Base-by-base conservation (phyloP, 176 grass and related monocot species). In the Oryza longistaminata region DNA sequence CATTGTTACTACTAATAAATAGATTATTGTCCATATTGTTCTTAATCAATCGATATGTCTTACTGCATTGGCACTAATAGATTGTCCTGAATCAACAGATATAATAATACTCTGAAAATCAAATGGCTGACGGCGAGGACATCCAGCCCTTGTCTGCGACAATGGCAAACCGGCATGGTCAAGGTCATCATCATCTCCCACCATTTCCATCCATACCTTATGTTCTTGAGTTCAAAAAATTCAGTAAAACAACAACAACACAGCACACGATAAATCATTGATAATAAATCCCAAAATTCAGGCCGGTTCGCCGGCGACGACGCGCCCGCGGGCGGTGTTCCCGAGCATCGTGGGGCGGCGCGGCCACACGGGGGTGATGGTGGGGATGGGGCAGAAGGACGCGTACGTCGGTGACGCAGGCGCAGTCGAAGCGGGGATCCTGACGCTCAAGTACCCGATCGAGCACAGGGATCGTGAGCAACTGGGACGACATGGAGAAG, bases 131-230 rank as follows among this genome's bases (percentile, higher is more conserved):
- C 26, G 87, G 87, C 4, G 87, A 89, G 70, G 87, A 89, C 71
- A 85, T 89, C 87, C 87, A 89, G 77, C 88, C 82, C 82, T 89
- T 76, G 82, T 89, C 8, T 89, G 82, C 12, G 88, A 89, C 82
- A 89, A 89, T 89, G 88, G 88, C 12, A 89, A n/a, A n/a, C 88
- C 1, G 88, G 88, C 71, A 89, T 89, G 88, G 88, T 89, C 88
- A 85, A 85, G 88, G 88, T 89, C 53, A 58, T 2, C 53, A 60
- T 13, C 61, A 50, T n/a, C n/a, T n/a, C n/a, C n/a, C n/a, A n/a
- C n/a, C n/a, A n/a, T n/a, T n/a, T n/a, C n/a, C n/a, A n/a, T 50
- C 48, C 4, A 37, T 34, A 34, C 34, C 34, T 35, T 35, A 35
- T 35, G 34, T 3, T 24, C 7, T 43, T 43, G 42, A 0, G 42